These are phyloP conservation scores for Trichoderma semiorbis DNA, from an alignment of 2,329 filamentous ascomycete species.

Conservation along the genomic window DNA sequence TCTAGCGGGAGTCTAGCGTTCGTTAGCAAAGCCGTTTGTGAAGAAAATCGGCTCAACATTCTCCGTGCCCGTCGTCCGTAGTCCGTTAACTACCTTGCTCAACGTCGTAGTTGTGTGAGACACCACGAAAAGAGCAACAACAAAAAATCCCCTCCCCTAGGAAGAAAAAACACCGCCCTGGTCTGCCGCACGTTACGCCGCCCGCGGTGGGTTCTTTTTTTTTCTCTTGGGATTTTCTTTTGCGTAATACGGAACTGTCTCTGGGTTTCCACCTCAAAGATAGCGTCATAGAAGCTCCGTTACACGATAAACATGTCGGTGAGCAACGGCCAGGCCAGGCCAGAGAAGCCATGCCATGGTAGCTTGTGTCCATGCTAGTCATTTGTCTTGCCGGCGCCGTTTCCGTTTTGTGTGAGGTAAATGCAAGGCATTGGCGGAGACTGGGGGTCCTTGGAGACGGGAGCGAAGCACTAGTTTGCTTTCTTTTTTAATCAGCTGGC, in stretches of 20 bases:
- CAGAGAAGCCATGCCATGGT: neutral
- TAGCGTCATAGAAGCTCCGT: neutral
- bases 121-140: conserved; percentile 9
- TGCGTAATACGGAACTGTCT: conserved; percentile 10
- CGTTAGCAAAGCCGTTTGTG: neutral
- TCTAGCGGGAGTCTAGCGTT: conserved; percentile 4
- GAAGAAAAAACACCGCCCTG: neutral
- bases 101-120: conserved; percentile 13
- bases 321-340: neutral
- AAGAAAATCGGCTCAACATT: conserved; percentile 2
- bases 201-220: neutral
- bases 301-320: conserved; percentile 11
- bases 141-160: neutral
- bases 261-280: neutral
- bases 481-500: neutral
- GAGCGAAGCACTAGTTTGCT: conserved; percentile 18
- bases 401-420: conserved; percentile 16
- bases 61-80: neutral
- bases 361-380: conserved; percentile 6
- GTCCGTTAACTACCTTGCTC: neutral
- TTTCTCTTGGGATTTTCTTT: neutral
- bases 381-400: conserved; percentile 8
- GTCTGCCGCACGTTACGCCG: conserved; percentile 9
- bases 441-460: conserved; percentile 19
- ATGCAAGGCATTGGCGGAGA: conserved; percentile 23